Evolutionary conservation across 805 yeast genomes (phyloP).

Genomic region (Sungouiella blattae): DNA sequence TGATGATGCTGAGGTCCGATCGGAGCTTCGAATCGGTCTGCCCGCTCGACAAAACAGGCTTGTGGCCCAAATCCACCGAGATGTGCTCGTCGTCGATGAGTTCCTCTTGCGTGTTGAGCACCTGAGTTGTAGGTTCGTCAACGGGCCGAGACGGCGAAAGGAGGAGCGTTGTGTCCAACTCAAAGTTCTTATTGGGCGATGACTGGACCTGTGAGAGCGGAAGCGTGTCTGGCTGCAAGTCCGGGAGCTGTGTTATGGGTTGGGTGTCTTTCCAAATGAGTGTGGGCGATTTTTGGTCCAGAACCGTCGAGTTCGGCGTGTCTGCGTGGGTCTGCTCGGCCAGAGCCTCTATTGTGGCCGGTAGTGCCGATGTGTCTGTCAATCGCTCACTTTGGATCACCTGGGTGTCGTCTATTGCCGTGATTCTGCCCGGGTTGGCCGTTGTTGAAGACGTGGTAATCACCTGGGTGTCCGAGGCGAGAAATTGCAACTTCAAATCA

Average conservation of each 20-base stretch:
- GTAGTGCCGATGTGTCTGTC: too few species aligned
- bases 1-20: slow-evolving; percentile 13
- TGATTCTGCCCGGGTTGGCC: too few species aligned
- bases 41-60: slow-evolving; percentile 19
- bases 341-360: too few species aligned
- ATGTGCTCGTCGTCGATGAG: slow-evolving; percentile 5
- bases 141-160: not conserved
- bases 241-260: slow-evolving; percentile 1
- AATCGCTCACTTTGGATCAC: too few species aligned
- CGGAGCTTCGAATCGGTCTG: slow-evolving; percentile 10
- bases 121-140: slow-evolving; percentile 29
- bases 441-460: too few species aligned
- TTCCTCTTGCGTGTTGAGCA: slow-evolving; percentile 27
- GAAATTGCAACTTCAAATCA: too few species aligned
- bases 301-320: too few species aligned
- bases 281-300: too few species aligned
- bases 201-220: not conserved
- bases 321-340: too few species aligned
- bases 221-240: not conserved
- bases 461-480: too few species aligned
- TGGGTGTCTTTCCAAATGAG: slow-evolving; percentile 4
- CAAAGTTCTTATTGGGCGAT: slow-evolving; percentile 1
- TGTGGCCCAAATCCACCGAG: slow-evolving; percentile 11
- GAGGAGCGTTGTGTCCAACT: slow-evolving; percentile 1
- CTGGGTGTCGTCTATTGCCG: too few species aligned